These are phyloP conservation scores for Trichoderma atrobrunneum DNA, from an alignment of 2,329 filamentous ascomycete genomes.

Conservation along the genomic window DNA sequence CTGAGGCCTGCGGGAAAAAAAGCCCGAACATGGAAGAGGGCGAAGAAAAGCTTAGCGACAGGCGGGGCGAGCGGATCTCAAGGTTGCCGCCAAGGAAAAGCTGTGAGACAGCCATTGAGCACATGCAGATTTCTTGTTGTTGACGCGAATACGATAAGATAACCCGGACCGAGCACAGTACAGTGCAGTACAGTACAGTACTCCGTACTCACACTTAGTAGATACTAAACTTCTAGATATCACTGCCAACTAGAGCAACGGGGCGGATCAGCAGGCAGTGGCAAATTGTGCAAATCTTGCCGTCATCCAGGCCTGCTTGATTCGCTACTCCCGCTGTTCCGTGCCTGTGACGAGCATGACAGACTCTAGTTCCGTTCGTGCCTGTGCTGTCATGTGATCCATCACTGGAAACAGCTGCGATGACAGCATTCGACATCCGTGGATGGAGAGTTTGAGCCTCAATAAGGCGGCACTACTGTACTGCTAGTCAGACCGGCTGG, in stretches of 20 bases:
- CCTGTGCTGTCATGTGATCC: not conserved
- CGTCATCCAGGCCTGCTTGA: not conserved
- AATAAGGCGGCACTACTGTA: not conserved
- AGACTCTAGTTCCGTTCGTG: not conserved
- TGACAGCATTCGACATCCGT: not conserved
- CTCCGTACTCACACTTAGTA: too few relatives aligned
- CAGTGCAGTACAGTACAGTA: too few relatives aligned
- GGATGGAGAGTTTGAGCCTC: not conserved
- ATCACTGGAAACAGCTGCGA: not conserved
- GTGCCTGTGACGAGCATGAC: not conserved
- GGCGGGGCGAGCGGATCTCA: conserved; percentile 7
- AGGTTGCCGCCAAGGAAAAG: conserved; percentile 7
- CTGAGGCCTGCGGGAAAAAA: not conserved
- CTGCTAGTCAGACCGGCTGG: not conserved
- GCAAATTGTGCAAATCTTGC: not conserved
- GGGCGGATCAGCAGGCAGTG: not conserved
- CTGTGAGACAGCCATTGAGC: not conserved
- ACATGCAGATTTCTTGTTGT: conserved; percentile 1
- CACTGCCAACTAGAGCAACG: not conserved
- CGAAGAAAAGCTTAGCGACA: not conserved
- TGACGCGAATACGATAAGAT: too few relatives aligned
- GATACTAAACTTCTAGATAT: too few relatives aligned
- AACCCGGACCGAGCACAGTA: not conserved
- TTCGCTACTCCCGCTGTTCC: not conserved
- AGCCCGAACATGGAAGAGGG: too few relatives aligned